A percentile compares a stretch with the other conserved stretches of the same genome.
Conservation (phyloP, 352 stramenopile genomes). For the Phytopythium sindhum region DNA sequence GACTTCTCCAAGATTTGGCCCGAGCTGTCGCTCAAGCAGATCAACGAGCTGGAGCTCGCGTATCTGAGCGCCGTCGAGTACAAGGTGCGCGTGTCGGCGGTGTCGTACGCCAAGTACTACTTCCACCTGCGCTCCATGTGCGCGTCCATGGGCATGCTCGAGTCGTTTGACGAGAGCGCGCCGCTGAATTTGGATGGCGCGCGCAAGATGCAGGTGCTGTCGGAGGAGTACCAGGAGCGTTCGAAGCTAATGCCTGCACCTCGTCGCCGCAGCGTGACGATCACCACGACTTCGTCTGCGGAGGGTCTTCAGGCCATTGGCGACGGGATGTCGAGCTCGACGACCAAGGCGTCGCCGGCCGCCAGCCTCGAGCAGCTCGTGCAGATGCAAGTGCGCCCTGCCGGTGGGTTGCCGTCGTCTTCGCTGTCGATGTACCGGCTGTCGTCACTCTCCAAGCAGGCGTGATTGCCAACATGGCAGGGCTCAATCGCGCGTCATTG, state of each 20-base stretch:
- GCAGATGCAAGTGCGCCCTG: conserved; percentile 76
- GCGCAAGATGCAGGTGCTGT: conserved; percentile 86
- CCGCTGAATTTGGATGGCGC: conserved; percentile 80
- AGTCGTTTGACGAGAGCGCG: conserved; percentile 69
- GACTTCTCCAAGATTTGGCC: conserved; percentile 95
- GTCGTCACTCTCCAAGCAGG: conserved; percentile 23
- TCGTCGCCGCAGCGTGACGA: conserved; percentile 74
- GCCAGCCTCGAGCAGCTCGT: conserved; percentile 82
- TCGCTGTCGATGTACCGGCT: conserved; percentile 51
- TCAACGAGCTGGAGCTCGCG: conserved; percentile 95
- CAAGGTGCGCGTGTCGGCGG: conserved; percentile 84
- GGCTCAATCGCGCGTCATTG: neutral
- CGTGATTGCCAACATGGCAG: neutral
- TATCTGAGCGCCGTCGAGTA: conserved; percentile 90
- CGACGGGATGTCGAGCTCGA: conserved; percentile 10
- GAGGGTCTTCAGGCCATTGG: conserved; percentile 25
- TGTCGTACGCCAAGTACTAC: conserved; percentile 94
- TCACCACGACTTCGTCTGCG: conserved; percentile 51
- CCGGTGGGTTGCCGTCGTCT: conserved; percentile 43
- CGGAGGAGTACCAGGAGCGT: conserved; percentile 83
- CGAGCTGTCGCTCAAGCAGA: conserved; percentile 89
- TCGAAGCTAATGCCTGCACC: conserved; percentile 71
- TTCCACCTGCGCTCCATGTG: conserved; percentile 96
- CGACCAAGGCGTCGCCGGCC: conserved; percentile 48
- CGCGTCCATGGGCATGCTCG: conserved; percentile 82